Conservation (phyloP, 2,329 filamentous ascomycete species). For the Thelonectria olida region DNA sequence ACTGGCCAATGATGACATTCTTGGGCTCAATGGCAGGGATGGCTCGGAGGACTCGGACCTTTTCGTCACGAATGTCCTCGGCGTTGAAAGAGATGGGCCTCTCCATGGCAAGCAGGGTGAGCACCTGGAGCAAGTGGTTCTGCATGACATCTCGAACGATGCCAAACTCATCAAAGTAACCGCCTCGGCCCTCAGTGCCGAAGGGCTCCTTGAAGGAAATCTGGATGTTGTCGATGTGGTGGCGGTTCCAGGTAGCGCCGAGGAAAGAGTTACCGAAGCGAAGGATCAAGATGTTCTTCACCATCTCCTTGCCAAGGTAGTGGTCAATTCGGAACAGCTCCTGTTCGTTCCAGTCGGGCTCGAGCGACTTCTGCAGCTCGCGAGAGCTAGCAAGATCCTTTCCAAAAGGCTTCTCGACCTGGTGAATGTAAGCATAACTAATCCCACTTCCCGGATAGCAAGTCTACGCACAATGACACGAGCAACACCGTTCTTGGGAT, state of each 20-base stretch:
- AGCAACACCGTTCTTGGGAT: constrained; percentile 88
- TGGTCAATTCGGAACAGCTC: constrained; percentile 99
- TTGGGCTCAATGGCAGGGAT: constrained; percentile 97
- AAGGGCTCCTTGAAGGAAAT: constrained; percentile 99
- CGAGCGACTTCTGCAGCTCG: constrained; percentile 92
- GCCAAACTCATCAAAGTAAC: constrained; percentile 99
- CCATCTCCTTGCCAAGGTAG: constrained; percentile 99
- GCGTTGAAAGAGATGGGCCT: constrained; percentile 97
- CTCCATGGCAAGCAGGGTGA: constrained; percentile 98
- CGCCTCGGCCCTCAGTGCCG: constrained; percentile 95
- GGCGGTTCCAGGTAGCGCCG: constrained; percentile 97
- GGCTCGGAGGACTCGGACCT: constrained; percentile 92
- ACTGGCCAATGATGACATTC: constrained; percentile 99
- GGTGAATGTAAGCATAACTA: constrained; percentile 34
- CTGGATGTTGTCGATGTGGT: constrained; percentile 99
- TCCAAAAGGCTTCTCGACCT: constrained; percentile 99
- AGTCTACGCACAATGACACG: constrained; percentile 82
- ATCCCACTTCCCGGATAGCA: constrained; percentile 24
- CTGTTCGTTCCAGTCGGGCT: constrained; percentile 98
- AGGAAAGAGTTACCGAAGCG: constrained; percentile 99
- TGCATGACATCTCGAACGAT: constrained; percentile 99
- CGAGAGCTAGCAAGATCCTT: constrained; percentile 96
- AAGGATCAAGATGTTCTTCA: constrained; percentile 98
- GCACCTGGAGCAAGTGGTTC: constrained; percentile 96
- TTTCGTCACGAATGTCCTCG: constrained; percentile 98